Evolutionary conservation across 768 basidiomycete genomes (phyloP), one percentile per base, ranked within the genome.

Genomic region (Mycena amicta): DNA sequence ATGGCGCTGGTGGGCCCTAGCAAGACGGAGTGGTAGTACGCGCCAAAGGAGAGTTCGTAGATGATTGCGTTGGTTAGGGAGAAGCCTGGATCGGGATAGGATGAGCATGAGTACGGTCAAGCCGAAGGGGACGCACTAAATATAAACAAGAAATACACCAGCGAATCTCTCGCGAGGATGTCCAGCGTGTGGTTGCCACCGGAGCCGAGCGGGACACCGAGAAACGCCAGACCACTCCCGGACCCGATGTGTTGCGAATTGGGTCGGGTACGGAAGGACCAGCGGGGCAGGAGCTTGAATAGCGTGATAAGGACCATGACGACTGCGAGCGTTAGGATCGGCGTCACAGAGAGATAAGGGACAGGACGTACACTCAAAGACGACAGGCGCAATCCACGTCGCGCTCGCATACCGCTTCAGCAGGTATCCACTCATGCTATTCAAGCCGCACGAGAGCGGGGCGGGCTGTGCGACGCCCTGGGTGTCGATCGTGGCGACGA

Each of bases 61-160:
- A 63, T 43, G 2, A 63, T 16, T 0, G 55, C 40, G 29, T 63
- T 63, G 1, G 58, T 55, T n/a, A 63, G 55, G 30, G 25, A 55
- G 50, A 63, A 63, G 2, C 29, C 56, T 58, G 15, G 3, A 25
- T 37, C n/a, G n/a, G n/a, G 6, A 29, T 27, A 16, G 3, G 13
- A 11, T 41, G 6, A 18, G 33, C 33, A 25, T 20, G 3, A 31
- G 20, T 8, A 16, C 15, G 3, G 18, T 31, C 20, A 33, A 30
- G 1, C 4, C 13, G 23, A 33, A 8, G 4, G 37, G 5, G 4
- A 55, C 60, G 25, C 28, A 62, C 61, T 49, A 55, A 66, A 63
- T 0, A 66, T 62, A 50, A 66, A 53, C 5, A 52, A 46, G 31
- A 66, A 66, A 51, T 66, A 66, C n/a, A 66, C 30, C 28, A 66